phyloP scores from a whole-genome alignment of 1,284 basidiomycete species.

The Sporisorium exsertum region DNA sequence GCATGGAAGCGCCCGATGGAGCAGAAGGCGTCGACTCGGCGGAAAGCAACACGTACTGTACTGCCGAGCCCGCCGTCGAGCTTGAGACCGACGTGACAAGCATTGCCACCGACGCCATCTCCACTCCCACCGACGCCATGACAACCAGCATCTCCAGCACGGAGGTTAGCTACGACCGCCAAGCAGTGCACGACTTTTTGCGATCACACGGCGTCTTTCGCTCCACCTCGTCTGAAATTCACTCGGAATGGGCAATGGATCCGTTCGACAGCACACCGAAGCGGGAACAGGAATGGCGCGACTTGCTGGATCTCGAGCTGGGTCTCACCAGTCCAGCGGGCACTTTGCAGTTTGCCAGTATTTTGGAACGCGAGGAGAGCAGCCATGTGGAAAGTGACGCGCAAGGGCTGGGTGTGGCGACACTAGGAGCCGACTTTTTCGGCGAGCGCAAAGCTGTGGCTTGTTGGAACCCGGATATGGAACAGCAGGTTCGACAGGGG shows the following conservation, averaged over 20 bases:
- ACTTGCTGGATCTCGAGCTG: slow-evolving; percentile 47
- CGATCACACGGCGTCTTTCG: slow-evolving; percentile 35
- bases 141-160: neutral
- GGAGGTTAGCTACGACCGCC: slow-evolving; percentile 27
- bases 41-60: slow-evolving; percentile 8
- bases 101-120: neutral
- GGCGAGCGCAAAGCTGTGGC: slow-evolving; percentile 41
- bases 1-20: neutral
- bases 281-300: slow-evolving; percentile 39
- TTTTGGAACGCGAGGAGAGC: slow-evolving; percentile 9
- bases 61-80: slow-evolving; percentile 16
- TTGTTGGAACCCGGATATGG: slow-evolving; percentile 49
- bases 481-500: slow-evolving; percentile 17
- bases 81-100: neutral
- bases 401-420: slow-evolving; percentile 7
- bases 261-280: slow-evolving; percentile 6
- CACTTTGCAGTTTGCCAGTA: neutral
- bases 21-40: slow-evolving; percentile 1
- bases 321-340: slow-evolving; percentile 14
- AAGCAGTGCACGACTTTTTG: slow-evolving; percentile 45
- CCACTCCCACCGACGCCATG: neutral
- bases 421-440: slow-evolving; percentile 41
- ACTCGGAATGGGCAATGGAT: neutral
- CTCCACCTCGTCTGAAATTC: neutral
- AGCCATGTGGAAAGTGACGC: neutral